Base-by-base conservation (phyloP, 495 filamentous ascomycete species). In the Aspergillus sparsus region DNA sequence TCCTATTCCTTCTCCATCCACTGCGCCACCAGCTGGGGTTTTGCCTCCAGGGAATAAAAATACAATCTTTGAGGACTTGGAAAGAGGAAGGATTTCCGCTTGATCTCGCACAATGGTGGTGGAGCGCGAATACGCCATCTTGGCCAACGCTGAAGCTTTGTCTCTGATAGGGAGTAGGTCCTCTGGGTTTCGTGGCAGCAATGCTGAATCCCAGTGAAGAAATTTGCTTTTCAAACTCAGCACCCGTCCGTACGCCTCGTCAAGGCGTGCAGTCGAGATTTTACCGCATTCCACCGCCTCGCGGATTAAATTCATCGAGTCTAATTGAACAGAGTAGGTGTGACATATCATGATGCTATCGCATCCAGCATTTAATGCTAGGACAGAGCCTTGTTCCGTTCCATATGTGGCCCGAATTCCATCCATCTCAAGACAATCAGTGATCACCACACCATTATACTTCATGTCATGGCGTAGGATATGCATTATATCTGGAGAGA, bases 261-360 rank as follows among this genome's bases (percentile, higher is more conserved):
- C 65, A 13, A 82, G 61, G 6, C 69, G 68, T 4, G 66, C 62
- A 41, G 58, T 21, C 1, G 66, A 54, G 34, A 82, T 55, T 6
- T 66, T 57, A 6, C 77, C 78, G 37, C 71, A 71, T 44, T 72
- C 58, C 2, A 81, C 65, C 10, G 78, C 79, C 55, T 77, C 57
- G 41, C 68, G 63, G 2, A 82, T 71, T 16, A 66, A 61, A 44
- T 74, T 68, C 31, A 82, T 78, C 3, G 79, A 76, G 5, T 61
- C 72, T 10, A 78, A 66, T 52, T 82, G 79, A 31, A 76, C 77
- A 10, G 67, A 63, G 55, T 75, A 79, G 7, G 79, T 82, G 62
- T 82, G 79, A 55, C 78, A 82, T 10, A 82, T 70, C 78, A 81
- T 81, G 12, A 79, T 68, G 36, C 78, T 79, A 42, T 82, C 79